Evolutionary conservation across 345 rosid species (phyloP).

Genomic region (Nasturtium officinale): DNA sequence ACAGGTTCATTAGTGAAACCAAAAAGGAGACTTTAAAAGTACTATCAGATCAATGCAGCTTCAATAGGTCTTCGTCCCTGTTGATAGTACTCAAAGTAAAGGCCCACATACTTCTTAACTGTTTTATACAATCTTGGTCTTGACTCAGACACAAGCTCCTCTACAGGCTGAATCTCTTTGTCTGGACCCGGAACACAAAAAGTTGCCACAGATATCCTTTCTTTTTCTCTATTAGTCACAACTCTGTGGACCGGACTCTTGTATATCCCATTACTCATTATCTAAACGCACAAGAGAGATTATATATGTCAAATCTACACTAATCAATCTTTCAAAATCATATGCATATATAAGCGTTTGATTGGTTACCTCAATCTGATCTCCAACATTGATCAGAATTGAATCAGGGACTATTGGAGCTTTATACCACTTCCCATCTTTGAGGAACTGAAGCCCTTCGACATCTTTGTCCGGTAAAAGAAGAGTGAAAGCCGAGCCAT

Average conservation of each 20-base stretch:
- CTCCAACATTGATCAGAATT: too few relatives aligned
- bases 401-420: too few relatives aligned
- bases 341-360: too few relatives aligned
- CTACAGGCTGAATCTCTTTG: constrained; percentile 43
- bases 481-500: constrained; percentile 61
- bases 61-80: too few relatives aligned
- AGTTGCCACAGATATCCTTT: constrained; percentile 54
- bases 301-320: too few relatives aligned
- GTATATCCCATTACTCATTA: constrained; percentile 66
- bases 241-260: constrained; percentile 59
- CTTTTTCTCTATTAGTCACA: constrained; percentile 49
- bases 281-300: constrained; percentile 47
- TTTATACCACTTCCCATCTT: constrained; percentile 55
- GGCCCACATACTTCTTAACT: too few relatives aligned
- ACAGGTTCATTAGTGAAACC: neutral
- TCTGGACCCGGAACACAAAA: constrained; percentile 49
- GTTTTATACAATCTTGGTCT: constrained; percentile 40
- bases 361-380: too few relatives aligned
- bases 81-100: too few relatives aligned
- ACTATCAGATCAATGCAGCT: too few relatives aligned
- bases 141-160: constrained; percentile 41
- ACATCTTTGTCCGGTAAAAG: constrained; percentile 57
- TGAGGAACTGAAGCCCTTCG: constrained; percentile 54
- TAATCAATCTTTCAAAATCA: too few relatives aligned
- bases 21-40: neutral